Base-by-base conservation (phyloP, 108 stramenopile species). In the Discostella pseudostelligera region DNA sequence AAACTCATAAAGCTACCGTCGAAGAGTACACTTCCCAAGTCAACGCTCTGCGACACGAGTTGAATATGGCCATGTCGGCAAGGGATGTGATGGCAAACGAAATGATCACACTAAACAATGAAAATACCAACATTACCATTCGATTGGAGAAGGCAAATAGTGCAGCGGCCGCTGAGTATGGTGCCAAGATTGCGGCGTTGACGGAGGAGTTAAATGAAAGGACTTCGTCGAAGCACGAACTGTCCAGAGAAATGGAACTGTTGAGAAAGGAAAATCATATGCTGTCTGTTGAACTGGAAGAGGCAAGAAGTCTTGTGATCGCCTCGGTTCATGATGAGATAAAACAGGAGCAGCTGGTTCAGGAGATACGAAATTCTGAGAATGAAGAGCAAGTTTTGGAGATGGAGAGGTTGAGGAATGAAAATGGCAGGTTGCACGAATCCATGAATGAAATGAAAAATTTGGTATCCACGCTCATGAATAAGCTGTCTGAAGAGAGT, bases 281-380 rank as follows among this genome's bases (percentile, higher is more conserved):
- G 20, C 17, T 73, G 59, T 59, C 45, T 3, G 5, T 32, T 3
- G 63, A 57, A 9, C 22, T 65, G 8, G 39, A 40, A 59, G 42
- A 65, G 29, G 43, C 50, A 20, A 44, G 62, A 25, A 32, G 61
- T 37, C 32, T 70, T 26, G 61, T 70, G 17, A 54, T 59, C 1
- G 19, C 4, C 35, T 62, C 62, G 24, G 62, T 62, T 20, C 47
- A 29, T 49, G 48, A 49, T 49, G 62, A 62, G 62, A 62, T 62
- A 3, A 29, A 36, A 19, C 62, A 49, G 35, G 62, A 64, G 49
- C 62, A 63, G 47, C 49, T 64, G 35, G 39, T 49, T n/a, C 37
- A 48, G 21, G 48, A 39, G 10, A 37, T 35, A 9, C 36, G 62
- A 46, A 36, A 22, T 8, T 48, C 16, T 0, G 62, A 63, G 29